A percentile compares a stretch with the other conserved stretches of the same genome.
These are phyloP conservation scores for Marchantia paleacea DNA, from an alignment of 225 moss, liverwort and hornwort genomes.

Conservation along the genomic window DNA sequence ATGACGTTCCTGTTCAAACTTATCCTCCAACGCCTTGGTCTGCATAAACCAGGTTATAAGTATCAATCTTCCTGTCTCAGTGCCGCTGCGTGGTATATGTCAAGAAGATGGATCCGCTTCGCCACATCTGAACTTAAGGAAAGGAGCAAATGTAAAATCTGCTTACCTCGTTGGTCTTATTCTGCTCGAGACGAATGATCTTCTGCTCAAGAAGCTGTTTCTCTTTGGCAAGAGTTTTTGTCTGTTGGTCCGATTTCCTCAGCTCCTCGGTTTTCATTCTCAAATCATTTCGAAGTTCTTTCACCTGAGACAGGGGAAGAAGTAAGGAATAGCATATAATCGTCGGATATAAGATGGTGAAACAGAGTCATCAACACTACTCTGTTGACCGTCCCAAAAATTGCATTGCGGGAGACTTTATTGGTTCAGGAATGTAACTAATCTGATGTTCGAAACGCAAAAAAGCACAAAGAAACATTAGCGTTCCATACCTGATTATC, in stretches of 20 bases:
- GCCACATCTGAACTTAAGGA: background rate
- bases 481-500: slow-evolving; percentile 60
- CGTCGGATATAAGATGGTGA: too few relatives aligned
- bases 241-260: slow-evolving; percentile 64
- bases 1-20: slow-evolving; percentile 79
- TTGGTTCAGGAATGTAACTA: background rate
- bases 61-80: slow-evolving; percentile 24
- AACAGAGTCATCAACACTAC: background rate
- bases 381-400: too few relatives aligned
- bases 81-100: background rate
- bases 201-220: slow-evolving; percentile 92
- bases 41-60: slow-evolving; percentile 41
- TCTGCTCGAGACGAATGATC: slow-evolving; percentile 69
- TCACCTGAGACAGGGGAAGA: slow-evolving; percentile 44
- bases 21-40: slow-evolving; percentile 85
- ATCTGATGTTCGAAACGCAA: background rate
- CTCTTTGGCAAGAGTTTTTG: slow-evolving; percentile 69
- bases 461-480: background rate
- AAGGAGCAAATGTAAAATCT: background rate
- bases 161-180: slow-evolving; percentile 72
- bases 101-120: background rate
- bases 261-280: slow-evolving; percentile 75
- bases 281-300: slow-evolving; percentile 65
- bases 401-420: background rate
- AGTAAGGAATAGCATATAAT: background rate